Conservation (phyloP, 768 basidiomycete species). For the Macrolepiota albuminosa region DNA sequence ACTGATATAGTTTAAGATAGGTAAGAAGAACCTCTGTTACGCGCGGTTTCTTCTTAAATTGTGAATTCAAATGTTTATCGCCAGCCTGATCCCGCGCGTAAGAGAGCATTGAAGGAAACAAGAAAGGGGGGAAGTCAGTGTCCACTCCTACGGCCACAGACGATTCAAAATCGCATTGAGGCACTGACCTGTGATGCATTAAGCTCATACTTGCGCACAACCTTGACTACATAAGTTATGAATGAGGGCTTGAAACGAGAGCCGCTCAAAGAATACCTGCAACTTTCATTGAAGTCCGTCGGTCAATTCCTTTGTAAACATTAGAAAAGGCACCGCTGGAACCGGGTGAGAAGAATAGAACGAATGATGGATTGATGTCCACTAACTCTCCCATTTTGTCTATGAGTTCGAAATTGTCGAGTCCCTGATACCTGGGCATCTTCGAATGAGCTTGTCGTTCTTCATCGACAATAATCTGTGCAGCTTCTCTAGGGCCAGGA, state of each 20-base stretch:
- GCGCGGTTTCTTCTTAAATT: constrained; percentile 97
- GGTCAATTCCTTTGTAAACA: constrained; percentile 89
- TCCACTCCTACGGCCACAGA: constrained; percentile 15
- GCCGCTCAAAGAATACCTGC: constrained; percentile 54
- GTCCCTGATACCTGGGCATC: constrained; percentile 84
- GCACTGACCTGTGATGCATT: constrained; percentile 80
- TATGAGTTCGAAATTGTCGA: constrained; percentile 71
- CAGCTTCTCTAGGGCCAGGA: constrained; percentile 35
- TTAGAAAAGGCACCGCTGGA: constrained; percentile 94
- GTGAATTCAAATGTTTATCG: constrained; percentile 88
- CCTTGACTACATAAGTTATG: constrained; percentile 62
- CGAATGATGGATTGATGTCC: constrained; percentile 10
- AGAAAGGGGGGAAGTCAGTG: constrained; percentile 19
- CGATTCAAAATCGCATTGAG: constrained; percentile 18
- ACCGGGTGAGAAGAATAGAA: constrained; percentile 16
- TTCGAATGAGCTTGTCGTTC: constrained; percentile 67
- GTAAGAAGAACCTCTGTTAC: constrained; percentile 81
- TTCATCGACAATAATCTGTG: constrained; percentile 70
- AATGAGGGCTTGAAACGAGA: constrained; percentile 11
- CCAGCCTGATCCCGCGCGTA: constrained; percentile 61
- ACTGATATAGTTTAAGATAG: constrained; percentile 12
- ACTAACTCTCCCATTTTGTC: constrained; percentile 95
- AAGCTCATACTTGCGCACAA: constrained; percentile 90
- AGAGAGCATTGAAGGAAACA: constrained; percentile 21
- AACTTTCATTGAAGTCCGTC: constrained; percentile 67